A percentile compares a stretch with the other conserved stretches of the same genome.
These are phyloP conservation scores for Mycosphaerelloides madeirae DNA, from an alignment of 2,329 filamentous ascomycete genomes.

Conservation along the genomic window DNA sequence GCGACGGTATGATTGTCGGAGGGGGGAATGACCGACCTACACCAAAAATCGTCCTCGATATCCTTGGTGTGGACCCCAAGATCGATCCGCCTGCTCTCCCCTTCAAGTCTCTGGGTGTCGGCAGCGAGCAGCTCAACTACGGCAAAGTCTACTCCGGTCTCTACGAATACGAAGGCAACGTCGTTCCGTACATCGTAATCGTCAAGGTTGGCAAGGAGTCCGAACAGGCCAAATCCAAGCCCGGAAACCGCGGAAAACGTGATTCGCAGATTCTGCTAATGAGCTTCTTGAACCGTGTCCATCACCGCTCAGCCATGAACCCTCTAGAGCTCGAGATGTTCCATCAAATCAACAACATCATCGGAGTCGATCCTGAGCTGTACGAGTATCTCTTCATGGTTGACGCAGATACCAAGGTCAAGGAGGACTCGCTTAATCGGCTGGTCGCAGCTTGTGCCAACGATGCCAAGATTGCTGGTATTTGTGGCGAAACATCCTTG, in stretches of 20 bases:
- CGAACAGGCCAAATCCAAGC: conserved; percentile 84
- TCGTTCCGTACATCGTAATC: conserved; percentile 91
- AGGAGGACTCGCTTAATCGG: conserved; percentile 80
- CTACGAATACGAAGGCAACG: conserved; percentile 95
- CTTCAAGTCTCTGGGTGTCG: conserved; percentile 86
- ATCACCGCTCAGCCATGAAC: conserved; percentile 95
- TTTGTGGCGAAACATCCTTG: conserved; percentile 90
- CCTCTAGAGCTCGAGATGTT: conserved; percentile 97
- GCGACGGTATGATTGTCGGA: conserved; percentile 95
- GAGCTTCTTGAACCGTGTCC: conserved; percentile 97
- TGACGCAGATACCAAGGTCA: conserved; percentile 94
- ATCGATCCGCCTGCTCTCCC: conserved; percentile 89
- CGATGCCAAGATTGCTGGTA: conserved; percentile 87
- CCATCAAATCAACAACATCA: conserved; percentile 97
- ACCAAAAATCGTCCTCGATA: conserved; percentile 95
- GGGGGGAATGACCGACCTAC: conserved; percentile 94
- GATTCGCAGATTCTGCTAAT: conserved; percentile 98
- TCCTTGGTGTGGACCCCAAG: conserved; percentile 94
- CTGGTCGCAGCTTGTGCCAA: conserved; percentile 88
- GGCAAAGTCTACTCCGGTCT: conserved; percentile 97
- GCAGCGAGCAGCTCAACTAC: conserved; percentile 92
- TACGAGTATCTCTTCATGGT: conserved; percentile 97
- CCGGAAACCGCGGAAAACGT: conserved; percentile 97
- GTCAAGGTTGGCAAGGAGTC: conserved; percentile 98
- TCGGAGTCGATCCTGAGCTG: conserved; percentile 95